These are phyloP conservation scores for Paecilomyces formosus DNA, from an alignment of 2,329 filamentous ascomycete genomes.

Conservation along the genomic window DNA sequence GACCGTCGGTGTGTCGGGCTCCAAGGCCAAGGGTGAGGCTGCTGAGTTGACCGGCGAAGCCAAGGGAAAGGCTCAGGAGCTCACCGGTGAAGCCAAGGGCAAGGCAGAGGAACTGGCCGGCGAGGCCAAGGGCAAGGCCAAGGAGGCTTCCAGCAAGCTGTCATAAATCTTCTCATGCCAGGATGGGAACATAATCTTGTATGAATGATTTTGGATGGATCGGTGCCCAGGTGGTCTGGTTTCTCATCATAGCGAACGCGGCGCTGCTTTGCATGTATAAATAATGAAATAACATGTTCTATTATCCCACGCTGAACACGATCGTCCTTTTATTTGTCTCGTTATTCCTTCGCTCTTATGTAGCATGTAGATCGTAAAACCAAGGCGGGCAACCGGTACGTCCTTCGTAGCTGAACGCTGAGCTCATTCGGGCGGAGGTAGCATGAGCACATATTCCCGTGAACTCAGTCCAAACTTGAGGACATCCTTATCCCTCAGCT, in stretches of 20 bases:
- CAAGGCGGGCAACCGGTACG: neutral
- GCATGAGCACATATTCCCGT: constrained; percentile 93
- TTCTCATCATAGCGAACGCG: neutral
- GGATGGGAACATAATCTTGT: constrained; percentile 7
- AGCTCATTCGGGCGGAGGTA: constrained; percentile 40
- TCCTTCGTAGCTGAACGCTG: neutral
- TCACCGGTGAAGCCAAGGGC: constrained; percentile 26
- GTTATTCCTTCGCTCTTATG: neutral
- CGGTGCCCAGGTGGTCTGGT: constrained; percentile 4
- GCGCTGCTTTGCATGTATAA: neutral
- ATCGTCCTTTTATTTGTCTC: neutral
- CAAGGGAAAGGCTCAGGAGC: constrained; percentile 16
- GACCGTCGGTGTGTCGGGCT: constrained; percentile 31
- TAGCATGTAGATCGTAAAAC: neutral
- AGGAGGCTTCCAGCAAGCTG: constrained; percentile 13
- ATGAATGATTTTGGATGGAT: neutral
- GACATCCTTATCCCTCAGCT: constrained; percentile 83
- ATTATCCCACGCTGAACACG: neutral
- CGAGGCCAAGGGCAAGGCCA: constrained; percentile 25
- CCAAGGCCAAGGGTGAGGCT: constrained; percentile 42
- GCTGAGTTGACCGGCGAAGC: constrained; percentile 29
- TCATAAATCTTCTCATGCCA: neutral
- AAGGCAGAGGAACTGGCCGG: constrained; percentile 19
- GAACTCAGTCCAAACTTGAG: constrained; percentile 80
- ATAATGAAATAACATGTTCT: constrained; percentile 1